phyloP scores from a whole-genome alignment of 2,329 filamentous ascomycete species.

The Emericellopsis cladophorae region DNA sequence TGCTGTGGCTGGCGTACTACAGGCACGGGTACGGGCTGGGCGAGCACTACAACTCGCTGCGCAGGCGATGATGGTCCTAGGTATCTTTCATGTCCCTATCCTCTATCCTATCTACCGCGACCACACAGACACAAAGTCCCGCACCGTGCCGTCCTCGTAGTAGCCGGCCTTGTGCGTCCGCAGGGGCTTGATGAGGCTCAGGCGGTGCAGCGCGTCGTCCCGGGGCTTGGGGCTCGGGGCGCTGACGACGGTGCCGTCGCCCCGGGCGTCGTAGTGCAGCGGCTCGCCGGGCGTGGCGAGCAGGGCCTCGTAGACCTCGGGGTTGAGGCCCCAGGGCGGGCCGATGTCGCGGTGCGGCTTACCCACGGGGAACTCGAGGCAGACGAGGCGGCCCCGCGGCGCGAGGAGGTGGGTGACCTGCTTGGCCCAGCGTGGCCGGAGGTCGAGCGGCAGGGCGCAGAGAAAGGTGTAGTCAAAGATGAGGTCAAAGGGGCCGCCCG shows the following conservation, averaged over 20 bases:
- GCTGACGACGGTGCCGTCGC: conserved; percentile 28
- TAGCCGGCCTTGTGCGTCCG: conserved; percentile 35
- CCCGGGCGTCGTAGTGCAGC: conserved; percentile 41
- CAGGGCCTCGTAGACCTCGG: conserved; percentile 60
- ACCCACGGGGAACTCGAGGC: conserved; percentile 66
- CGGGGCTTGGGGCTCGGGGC: conserved; percentile 23
- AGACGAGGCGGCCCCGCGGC: conserved; percentile 39
- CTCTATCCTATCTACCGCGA: conserved; percentile 12
- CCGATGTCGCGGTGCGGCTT: conserved; percentile 54
- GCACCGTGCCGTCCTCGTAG: conserved; percentile 28
- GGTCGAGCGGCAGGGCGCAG: conserved; percentile 43
- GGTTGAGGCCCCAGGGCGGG: conserved; percentile 59
- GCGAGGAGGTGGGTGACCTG: conserved; percentile 37
- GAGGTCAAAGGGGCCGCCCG: conserved; percentile 46
- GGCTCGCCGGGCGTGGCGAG: conserved; percentile 57
- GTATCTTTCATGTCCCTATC: neutral
- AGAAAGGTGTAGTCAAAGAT: conserved; percentile 55
- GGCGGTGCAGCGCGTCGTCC: conserved; percentile 23
- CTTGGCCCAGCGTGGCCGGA: conserved; percentile 39
- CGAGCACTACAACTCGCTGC: conserved; percentile 92
- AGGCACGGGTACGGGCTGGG: conserved; percentile 86
- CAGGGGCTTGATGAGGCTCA: conserved; percentile 35
- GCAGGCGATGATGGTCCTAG: conserved; percentile 18
- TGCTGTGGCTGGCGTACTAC: conserved; percentile 87
- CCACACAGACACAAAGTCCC: conserved; percentile 45